Conservation (phyloP, 2,329 filamentous ascomycete genomes). For the Metarhizium brunneum region DNA sequence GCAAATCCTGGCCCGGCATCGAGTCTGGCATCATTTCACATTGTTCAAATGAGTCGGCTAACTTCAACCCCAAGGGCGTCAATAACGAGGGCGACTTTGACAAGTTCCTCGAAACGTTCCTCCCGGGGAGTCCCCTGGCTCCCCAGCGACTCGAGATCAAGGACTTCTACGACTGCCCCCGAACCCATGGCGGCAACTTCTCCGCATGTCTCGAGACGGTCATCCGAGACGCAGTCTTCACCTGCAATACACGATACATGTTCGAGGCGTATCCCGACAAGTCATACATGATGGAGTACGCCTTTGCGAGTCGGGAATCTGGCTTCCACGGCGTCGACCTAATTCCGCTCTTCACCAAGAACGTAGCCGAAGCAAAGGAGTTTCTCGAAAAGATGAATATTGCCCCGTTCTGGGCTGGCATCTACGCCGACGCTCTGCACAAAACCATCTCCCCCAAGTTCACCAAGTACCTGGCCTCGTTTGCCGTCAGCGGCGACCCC, state of each 20-base stretch:
- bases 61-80: neutral
- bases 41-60: neutral
- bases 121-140: neutral
- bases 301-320: neutral
- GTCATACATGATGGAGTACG: slow-evolving; percentile 8
- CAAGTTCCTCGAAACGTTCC: neutral
- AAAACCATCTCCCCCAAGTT: neutral
- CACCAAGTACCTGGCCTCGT: neutral
- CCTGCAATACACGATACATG: slow-evolving; percentile 9
- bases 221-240: slow-evolving; percentile 7
- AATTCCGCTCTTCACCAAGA: neutral
- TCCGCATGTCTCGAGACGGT: neutral
- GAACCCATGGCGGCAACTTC: neutral
- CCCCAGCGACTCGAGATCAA: neutral
- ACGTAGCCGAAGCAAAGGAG: neutral
- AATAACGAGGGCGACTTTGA: neutral
- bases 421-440: neutral
- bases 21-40: neutral
- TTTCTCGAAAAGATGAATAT: neutral
- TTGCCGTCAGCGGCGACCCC: neutral
- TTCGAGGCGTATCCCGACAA: slow-evolving; percentile 1
- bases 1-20: neutral
- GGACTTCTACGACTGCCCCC: slow-evolving; percentile 1
- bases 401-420: neutral
- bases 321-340: neutral